phyloP scores from a whole-genome alignment of 164 flowering plant species.

The Warburgia ugandensis region DNA sequence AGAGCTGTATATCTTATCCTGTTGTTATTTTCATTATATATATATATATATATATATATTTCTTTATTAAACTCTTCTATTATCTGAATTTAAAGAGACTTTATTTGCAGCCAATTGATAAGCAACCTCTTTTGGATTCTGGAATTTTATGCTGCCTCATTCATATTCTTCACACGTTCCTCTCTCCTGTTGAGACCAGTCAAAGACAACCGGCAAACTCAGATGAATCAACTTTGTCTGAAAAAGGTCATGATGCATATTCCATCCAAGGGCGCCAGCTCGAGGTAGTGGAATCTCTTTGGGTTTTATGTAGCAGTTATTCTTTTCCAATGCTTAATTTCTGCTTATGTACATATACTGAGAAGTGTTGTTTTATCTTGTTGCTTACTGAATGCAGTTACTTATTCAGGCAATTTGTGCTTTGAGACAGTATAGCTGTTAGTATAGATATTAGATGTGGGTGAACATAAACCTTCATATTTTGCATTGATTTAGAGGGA shows the following conservation, averaged over 20 bases:
- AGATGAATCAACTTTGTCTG: slow-evolving; percentile 18
- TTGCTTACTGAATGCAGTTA: too few relatives aligned
- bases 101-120: slow-evolving; percentile 73
- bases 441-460: too few relatives aligned
- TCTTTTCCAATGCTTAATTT: too few relatives aligned
- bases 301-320: too few relatives aligned
- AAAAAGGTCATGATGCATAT: slow-evolving; percentile 24
- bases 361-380: too few relatives aligned
- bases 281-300: slow-evolving; percentile 57
- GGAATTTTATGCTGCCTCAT: slow-evolving; percentile 96
- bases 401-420: too few relatives aligned
- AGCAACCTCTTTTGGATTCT: slow-evolving; percentile 95
- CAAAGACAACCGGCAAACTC: slow-evolving; percentile 20
- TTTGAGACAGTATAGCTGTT: too few relatives aligned
- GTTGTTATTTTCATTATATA: not conserved
- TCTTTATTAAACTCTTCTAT: not conserved
- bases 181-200: slow-evolving; percentile 40
- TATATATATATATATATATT: not conserved
- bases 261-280: slow-evolving; percentile 44
- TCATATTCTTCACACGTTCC: slow-evolving; percentile 76
- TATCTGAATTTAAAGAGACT: too few relatives aligned
- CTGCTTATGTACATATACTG: too few relatives aligned
- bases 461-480: too few relatives aligned
- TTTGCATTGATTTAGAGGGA: too few relatives aligned
- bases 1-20: too few relatives aligned